phyloP scores from a whole-genome alignment of 2,329 filamentous ascomycete species.

The Curvularia lunata region DNA sequence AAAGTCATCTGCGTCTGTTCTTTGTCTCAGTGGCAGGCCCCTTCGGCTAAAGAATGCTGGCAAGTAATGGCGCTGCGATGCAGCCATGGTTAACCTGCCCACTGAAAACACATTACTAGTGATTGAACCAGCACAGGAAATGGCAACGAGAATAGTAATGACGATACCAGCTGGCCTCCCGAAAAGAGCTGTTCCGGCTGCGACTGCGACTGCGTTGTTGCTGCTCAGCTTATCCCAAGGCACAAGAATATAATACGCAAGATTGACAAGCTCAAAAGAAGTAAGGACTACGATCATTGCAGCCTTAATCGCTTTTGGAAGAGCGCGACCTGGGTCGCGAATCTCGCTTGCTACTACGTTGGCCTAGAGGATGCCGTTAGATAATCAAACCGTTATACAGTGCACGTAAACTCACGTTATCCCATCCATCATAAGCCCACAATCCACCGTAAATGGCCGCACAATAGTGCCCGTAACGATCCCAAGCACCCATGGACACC shows the following conservation, averaged over 20 bases:
- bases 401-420: conserved; percentile 58
- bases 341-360: conserved; percentile 51
- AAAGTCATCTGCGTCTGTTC: conserved; percentile 7
- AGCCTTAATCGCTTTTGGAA: conserved; percentile 67
- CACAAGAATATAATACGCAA: conserved; percentile 67
- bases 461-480: conserved; percentile 65
- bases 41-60: conserved; percentile 41
- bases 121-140: conserved; percentile 67
- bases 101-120: conserved; percentile 69
- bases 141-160: conserved; percentile 63
- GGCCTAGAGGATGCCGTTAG: conserved; percentile 30
- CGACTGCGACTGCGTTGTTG: conserved; percentile 67
- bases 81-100: conserved; percentile 66
- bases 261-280: conserved; percentile 66
- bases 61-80: conserved; percentile 49
- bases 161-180: conserved; percentile 61
- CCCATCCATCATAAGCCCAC: conserved; percentile 72
- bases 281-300: conserved; percentile 65
- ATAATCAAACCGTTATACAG: not conserved
- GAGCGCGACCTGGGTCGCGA: conserved; percentile 43
- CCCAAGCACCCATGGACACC: conserved; percentile 59
- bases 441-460: conserved; percentile 67
- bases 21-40: conserved; percentile 29
- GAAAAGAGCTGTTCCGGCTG: conserved; percentile 58
- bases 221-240: conserved; percentile 65